Evolutionary conservation across 2,329 filamentous ascomycete species (phyloP).

Genomic region (Aureobasidium sp.): DNA sequence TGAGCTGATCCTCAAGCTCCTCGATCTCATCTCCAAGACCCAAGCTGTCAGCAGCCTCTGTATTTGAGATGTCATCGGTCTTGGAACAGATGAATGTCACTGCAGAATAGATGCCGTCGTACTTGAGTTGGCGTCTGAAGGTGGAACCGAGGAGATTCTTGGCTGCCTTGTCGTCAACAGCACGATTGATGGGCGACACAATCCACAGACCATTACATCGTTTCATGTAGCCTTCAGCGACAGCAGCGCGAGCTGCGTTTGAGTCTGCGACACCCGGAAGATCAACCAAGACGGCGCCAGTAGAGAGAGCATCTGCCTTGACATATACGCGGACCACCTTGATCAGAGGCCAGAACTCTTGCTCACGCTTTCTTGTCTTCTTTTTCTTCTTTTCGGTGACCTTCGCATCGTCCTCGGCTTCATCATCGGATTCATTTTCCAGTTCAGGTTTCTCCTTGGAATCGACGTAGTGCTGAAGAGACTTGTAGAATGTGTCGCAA

Average conservation of each 20-base stretch:
- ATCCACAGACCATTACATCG: constrained; percentile 55
- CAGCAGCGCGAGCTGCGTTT: constrained; percentile 52
- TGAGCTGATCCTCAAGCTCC: constrained; percentile 23
- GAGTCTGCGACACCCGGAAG: constrained; percentile 54
- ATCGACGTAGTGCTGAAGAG: constrained; percentile 48
- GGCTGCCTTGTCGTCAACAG: constrained; percentile 54
- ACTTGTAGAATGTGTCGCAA: constrained; percentile 38
- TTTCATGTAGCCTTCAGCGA: constrained; percentile 55
- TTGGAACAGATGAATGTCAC: constrained; percentile 59
- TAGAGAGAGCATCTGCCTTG: constrained; percentile 45
- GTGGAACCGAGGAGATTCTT: constrained; percentile 49
- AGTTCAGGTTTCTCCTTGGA: constrained; percentile 43
- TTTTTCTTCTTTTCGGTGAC: constrained; percentile 23
- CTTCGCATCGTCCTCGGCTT: constrained; percentile 22
- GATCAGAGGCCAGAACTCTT: constrained; percentile 47
- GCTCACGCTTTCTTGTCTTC: constrained; percentile 20
- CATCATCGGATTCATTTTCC: constrained; percentile 19
- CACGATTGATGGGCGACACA: constrained; percentile 54
- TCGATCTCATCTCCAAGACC: constrained; percentile 30
- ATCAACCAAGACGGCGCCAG: constrained; percentile 51
- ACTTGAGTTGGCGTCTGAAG: constrained; percentile 54
- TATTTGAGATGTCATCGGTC: constrained; percentile 53
- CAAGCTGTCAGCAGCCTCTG: constrained; percentile 37
- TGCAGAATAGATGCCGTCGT: constrained; percentile 48
- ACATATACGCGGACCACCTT: constrained; percentile 48